phyloP scores from a whole-genome alignment of 306 rosid species.

The Quercus alba region DNA sequence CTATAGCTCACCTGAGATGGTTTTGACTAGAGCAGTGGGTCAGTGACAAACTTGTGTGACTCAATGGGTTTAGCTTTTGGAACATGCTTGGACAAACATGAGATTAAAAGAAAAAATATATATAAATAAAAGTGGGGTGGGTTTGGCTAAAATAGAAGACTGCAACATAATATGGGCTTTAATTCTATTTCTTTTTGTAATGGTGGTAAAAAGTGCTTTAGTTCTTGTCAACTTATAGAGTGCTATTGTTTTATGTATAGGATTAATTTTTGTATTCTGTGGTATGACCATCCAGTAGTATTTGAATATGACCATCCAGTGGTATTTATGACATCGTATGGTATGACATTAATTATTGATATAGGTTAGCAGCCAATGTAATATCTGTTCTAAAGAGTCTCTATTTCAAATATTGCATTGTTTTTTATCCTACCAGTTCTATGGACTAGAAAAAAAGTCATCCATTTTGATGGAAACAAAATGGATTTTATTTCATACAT shows the following conservation, averaged over 20 bases:
- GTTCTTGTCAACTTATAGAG: no score
- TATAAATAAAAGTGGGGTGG: no score
- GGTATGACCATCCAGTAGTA: no score
- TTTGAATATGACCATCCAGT: no score
- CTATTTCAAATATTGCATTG: not conserved
- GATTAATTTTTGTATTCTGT: no score
- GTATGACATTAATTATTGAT: not conserved
- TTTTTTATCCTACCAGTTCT: not conserved
- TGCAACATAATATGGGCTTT: no score
- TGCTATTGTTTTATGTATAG: no score
- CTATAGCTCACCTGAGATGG: slow-evolving; percentile 40
- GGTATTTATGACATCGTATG: not conserved
- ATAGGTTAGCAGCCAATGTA: not conserved
- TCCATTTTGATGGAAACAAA: not conserved
- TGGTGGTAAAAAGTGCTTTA: no score
- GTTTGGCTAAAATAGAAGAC: no score
- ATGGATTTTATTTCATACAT: no score
- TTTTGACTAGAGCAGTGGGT: slow-evolving; percentile 6
- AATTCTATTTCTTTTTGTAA: no score
- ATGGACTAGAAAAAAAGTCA: not conserved
- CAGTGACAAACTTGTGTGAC: not conserved
- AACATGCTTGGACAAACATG: not conserved
- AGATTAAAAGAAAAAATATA: not conserved
- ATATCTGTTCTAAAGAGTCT: not conserved
- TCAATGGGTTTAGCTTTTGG: not conserved